These are phyloP conservation scores for Puccinia polysora DNA, from an alignment of 1,284 basidiomycete species.

Conservation along the genomic window DNA sequence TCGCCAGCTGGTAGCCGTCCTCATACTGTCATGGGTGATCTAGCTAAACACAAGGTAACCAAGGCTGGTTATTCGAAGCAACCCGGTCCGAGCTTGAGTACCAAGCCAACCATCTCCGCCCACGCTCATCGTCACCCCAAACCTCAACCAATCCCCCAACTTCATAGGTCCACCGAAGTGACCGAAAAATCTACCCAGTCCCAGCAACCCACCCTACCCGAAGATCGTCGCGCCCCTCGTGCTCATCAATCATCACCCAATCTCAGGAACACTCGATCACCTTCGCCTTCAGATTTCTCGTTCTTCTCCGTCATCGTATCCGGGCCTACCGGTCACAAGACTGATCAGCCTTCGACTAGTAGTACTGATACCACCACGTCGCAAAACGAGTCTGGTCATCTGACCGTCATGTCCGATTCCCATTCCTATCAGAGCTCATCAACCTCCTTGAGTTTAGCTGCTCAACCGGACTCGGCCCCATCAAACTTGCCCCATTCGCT, in stretches of 20 bases:
- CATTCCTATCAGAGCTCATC: neutral
- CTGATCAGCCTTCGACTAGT: no score
- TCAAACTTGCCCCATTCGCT: neutral
- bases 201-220: neutral
- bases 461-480: neutral
- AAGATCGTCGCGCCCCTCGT: constrained; percentile 14
- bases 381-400: neutral
- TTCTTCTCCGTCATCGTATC: constrained; percentile 31
- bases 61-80: neutral
- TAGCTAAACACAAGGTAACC: neutral
- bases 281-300: constrained; percentile 1
- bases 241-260: constrained; percentile 37
- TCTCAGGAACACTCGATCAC: neutral
- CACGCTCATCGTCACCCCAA: neutral
- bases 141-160: constrained; percentile 3
- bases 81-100: neutral
- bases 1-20: constrained; percentile 6
- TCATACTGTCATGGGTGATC: neutral
- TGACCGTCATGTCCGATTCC: neutral
- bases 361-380: neutral
- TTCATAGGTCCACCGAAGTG: constrained; percentile 8
- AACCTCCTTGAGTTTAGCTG: neutral
- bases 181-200: neutral
- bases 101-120: neutral
- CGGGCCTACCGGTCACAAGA: neutral